These are phyloP conservation scores for Annona squamosa DNA, from an alignment of 164 flowering plant genomes.

Conservation along the genomic window DNA sequence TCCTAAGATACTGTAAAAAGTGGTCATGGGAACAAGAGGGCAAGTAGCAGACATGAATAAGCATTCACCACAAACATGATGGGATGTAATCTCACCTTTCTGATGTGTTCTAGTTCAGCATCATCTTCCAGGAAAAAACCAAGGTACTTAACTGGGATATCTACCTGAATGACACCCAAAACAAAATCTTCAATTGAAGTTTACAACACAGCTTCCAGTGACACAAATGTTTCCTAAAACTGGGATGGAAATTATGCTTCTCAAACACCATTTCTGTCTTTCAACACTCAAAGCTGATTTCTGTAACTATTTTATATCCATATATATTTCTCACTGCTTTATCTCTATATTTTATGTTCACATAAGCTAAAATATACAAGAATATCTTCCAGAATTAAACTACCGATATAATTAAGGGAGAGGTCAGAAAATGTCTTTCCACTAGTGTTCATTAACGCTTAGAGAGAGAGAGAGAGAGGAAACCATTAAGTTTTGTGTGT, in stretches of 20 bases:
- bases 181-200: background rate
- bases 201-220: background rate
- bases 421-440: no score
- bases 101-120: slow-evolving; percentile 75
- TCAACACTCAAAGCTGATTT: background rate
- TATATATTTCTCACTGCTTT: background rate
- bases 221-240: background rate
- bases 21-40: background rate
- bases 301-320: background rate
- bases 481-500: background rate
- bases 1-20: background rate
- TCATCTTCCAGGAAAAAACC: slow-evolving; percentile 92
- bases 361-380: background rate
- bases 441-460: background rate
- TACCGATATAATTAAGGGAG: background rate
- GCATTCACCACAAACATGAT: background rate
- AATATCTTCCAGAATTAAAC: background rate
- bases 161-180: slow-evolving; percentile 47
- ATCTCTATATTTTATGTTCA: background rate
- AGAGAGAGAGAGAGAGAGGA: background rate
- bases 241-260: background rate
- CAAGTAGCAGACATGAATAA: background rate
- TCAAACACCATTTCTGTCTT: background rate
- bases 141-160: slow-evolving; percentile 81
- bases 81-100: slow-evolving; percentile 35